phyloP scores from a whole-genome alignment of 2,329 filamentous ascomycete species.

The Monilinia polystroma region DNA sequence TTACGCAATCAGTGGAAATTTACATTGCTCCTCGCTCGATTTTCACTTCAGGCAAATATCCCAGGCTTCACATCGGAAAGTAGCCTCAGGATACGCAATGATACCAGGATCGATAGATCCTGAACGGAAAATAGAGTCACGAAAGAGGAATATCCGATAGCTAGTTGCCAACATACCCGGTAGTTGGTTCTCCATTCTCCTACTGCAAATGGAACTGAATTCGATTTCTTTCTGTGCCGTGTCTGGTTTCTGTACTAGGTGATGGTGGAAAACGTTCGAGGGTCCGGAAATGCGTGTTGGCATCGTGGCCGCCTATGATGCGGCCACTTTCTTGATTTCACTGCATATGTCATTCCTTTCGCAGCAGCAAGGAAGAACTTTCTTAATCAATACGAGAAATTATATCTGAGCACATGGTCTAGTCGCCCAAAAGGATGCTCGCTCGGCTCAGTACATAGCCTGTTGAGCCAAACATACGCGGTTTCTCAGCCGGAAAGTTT shows the following conservation, averaged over 20 bases:
- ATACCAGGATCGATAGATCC: conserved; percentile 6
- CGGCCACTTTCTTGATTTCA: conserved; percentile 13
- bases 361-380: conserved; percentile 15
- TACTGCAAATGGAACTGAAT: background rate
- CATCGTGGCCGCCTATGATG: background rate
- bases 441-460: background rate
- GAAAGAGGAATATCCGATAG: background rate
- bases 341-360: conserved; percentile 17
- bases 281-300: background rate
- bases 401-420: background rate
- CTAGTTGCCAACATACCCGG: background rate
- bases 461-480: background rate
- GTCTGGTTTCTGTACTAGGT: background rate
- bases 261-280: background rate
- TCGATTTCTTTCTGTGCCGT: background rate
- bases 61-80: conserved; percentile 5
- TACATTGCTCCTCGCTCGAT: background rate
- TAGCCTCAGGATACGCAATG: background rate
- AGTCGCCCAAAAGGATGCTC: too few relatives aligned
- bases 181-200: background rate
- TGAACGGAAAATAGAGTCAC: background rate
- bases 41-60: conserved; percentile 17
- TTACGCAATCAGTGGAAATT: conserved; percentile 1
- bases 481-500: background rate
- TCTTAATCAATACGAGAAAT: background rate